phyloP scores from a whole-genome alignment of 75 land plant species.

The Chamaecyparis obtusa region DNA sequence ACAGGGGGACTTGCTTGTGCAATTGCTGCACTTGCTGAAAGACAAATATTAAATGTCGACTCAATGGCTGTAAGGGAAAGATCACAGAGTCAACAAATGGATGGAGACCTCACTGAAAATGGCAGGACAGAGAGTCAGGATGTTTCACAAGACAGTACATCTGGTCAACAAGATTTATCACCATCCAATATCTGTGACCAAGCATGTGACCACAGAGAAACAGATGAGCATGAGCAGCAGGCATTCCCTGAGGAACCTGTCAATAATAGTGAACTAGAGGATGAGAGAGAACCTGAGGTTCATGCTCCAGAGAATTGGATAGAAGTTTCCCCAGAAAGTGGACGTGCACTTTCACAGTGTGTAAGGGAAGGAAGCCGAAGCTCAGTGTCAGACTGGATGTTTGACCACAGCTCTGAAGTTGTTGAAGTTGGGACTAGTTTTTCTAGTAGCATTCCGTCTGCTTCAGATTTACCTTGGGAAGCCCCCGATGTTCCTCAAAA shows the following conservation, averaged over 20 bases:
- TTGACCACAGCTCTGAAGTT: slow-evolving; percentile 69
- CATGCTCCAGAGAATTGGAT: slow-evolving; percentile 32
- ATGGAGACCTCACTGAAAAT: background rate
- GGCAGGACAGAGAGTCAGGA: slow-evolving; percentile 2
- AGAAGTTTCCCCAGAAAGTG: slow-evolving; percentile 26
- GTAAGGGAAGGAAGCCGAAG: slow-evolving; percentile 26
- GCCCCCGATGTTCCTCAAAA: slow-evolving; percentile 23
- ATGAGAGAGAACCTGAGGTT: slow-evolving; percentile 12
- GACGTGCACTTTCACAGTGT: slow-evolving; percentile 16
- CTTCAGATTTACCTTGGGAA: slow-evolving; percentile 57
- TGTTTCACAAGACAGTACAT: background rate
- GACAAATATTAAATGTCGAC: slow-evolving; percentile 53
- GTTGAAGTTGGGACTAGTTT: slow-evolving; percentile 90
- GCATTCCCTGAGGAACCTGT: slow-evolving; percentile 8
- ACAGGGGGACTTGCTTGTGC: slow-evolving; percentile 87
- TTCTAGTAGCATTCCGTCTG: slow-evolving; percentile 50
- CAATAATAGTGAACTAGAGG: slow-evolving; percentile 2
- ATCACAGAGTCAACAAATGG: background rate
- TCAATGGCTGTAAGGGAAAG: background rate
- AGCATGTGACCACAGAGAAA: background rate
- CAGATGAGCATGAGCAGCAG: slow-evolving; percentile 9
- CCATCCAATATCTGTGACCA: background rate
- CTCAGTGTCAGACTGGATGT: slow-evolving; percentile 33
- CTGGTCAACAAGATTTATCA: slow-evolving; percentile 3
- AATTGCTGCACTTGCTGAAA: slow-evolving; percentile 88